Percentiles rank a stretch among this genome's conserved stretches.
These are phyloP conservation scores for Phytophthora boehmeriae DNA, from an alignment of 352 stramenopile species.

Conservation along the genomic window DNA sequence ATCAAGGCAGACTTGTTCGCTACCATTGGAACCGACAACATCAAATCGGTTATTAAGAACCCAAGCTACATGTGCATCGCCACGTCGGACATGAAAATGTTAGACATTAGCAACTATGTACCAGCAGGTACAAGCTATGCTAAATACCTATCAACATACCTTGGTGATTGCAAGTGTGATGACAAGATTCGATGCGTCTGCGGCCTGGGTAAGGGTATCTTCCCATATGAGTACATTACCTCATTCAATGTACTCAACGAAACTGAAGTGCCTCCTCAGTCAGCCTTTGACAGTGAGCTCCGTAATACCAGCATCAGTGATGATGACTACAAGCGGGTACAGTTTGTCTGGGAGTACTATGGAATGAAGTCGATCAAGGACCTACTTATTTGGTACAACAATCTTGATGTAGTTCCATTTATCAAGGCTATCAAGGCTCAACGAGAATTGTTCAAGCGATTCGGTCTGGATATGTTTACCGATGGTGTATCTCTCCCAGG, in stretches of 20 bases:
- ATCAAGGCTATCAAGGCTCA: no score
- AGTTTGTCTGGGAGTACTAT: no score
- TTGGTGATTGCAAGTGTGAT: slow-evolving; percentile 34
- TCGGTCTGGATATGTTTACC: no score
- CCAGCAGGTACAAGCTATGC: slow-evolving; percentile 7
- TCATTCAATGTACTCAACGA: slow-evolving; percentile 30
- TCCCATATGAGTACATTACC: slow-evolving; percentile 43
- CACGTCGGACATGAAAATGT: not conserved
- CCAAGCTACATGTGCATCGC: not conserved
- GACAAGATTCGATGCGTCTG: no score
- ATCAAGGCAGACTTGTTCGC: not conserved
- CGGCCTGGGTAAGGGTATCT: slow-evolving; percentile 29
- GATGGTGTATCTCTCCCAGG: no score
- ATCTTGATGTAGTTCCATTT: not conserved
- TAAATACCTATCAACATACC: slow-evolving; percentile 22
- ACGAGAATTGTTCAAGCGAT: no score
- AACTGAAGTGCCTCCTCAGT: slow-evolving; percentile 17
- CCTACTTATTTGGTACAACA: no score
- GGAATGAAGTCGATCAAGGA: no score
- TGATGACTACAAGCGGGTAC: no score
- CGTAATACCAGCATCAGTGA: no score
- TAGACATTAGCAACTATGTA: slow-evolving; percentile 5
- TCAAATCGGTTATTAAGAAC: not conserved
- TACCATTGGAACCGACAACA: not conserved
- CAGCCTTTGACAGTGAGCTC: no score